phyloP scores from a whole-genome alignment of 306 rosid species.

The Rosa lucieae region DNA sequence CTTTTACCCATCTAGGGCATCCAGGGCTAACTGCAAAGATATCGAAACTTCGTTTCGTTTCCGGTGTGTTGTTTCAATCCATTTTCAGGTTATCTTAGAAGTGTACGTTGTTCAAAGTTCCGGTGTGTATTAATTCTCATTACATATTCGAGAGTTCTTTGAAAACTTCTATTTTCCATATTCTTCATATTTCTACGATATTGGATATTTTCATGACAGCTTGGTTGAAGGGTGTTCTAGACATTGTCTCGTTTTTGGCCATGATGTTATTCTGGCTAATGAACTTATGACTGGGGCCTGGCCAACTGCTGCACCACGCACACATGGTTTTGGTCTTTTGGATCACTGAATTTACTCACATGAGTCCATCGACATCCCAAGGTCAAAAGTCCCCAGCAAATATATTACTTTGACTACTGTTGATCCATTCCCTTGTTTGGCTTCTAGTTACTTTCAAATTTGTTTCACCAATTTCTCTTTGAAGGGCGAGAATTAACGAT shows the following conservation, averaged over 20 bases:
- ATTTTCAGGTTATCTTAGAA: not conserved
- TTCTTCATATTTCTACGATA: not conserved
- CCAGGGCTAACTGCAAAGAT: not conserved
- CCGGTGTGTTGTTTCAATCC: not conserved
- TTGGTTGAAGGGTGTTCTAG: not conserved
- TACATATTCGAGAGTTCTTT: not conserved
- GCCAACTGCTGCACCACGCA: not conserved
- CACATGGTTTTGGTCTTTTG: not conserved
- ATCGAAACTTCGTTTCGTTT: not conserved
- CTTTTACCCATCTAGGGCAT: not conserved
- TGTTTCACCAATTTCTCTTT: not conserved
- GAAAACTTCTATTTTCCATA: no score
- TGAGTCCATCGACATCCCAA: not conserved
- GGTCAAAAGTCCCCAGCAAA: constrained; percentile 5
- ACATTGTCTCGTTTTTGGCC: not conserved
- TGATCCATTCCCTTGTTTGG: not conserved
- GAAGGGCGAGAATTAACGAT: not conserved
- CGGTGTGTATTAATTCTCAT: not conserved
- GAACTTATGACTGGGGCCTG: constrained; percentile 6
- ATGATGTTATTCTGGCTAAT: not conserved
- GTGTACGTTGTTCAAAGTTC: not conserved
- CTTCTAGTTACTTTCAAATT: not conserved
- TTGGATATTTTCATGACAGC: not conserved
- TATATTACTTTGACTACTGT: not conserved
- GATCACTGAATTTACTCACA: constrained; percentile 8